These are phyloP conservation scores for Ogataea chonburiensis DNA, from an alignment of 805 yeast species.

Conservation along the genomic window DNA sequence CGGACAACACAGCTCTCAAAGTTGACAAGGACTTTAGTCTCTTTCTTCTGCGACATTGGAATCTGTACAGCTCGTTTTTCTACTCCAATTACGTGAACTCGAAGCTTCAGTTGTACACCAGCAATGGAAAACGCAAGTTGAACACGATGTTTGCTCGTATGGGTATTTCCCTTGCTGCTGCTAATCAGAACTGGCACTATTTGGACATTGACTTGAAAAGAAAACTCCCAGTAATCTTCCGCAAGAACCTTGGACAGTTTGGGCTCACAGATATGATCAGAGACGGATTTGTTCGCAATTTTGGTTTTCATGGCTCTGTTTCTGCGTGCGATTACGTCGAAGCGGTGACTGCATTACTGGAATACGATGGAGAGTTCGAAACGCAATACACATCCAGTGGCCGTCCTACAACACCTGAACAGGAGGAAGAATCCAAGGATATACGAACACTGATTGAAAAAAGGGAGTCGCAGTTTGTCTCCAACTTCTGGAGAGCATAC, in stretches of 20 bases:
- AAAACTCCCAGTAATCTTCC: conserved; percentile 66
- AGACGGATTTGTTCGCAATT: conserved; percentile 83
- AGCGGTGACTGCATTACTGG: conserved; percentile 79
- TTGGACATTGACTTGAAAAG: conserved; percentile 79
- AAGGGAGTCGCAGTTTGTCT: conserved; percentile 35
- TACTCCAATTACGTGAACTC: conserved; percentile 92
- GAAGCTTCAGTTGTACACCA: conserved; percentile 84
- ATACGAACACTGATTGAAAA: conserved; percentile 26
- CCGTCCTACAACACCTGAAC: conserved; percentile 20
- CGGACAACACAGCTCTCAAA: conserved; percentile 42
- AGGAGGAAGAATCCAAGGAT: conserved; percentile 31
- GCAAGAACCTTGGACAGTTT: conserved; percentile 65
- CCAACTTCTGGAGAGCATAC: conserved; percentile 58
- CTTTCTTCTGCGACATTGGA: conserved; percentile 88
- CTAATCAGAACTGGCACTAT: conserved; percentile 90
- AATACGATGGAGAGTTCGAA: conserved; percentile 49
- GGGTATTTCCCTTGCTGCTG: conserved; percentile 89
- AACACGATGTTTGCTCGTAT: conserved; percentile 93
- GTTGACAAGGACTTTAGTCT: conserved; percentile 83
- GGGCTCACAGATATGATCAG: conserved; percentile 81
- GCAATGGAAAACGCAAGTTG: conserved; percentile 80
- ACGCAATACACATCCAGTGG: conserved; percentile 8
- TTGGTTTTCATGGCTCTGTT: conserved; percentile 82
- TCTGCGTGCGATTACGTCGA: conserved; percentile 95
- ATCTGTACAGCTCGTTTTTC: conserved; percentile 83